phyloP scores from a whole-genome alignment of 192 early-diverging fungal species.

The Chytriomyces sp. region DNA sequence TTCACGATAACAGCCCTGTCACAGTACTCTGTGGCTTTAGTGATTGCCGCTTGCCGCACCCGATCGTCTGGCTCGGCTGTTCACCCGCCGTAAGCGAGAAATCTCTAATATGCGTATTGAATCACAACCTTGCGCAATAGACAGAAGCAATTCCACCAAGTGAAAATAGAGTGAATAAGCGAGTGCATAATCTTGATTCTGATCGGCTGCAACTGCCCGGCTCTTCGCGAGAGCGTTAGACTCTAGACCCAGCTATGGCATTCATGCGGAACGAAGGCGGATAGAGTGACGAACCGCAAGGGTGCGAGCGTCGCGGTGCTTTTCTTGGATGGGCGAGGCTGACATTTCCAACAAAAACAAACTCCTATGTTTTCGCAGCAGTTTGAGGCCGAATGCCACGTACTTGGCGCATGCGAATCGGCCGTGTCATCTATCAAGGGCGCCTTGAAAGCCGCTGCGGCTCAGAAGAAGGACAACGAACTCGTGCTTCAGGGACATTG shows the following conservation, averaged over 20 bases:
- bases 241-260: neutral
- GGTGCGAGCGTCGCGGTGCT: too few species aligned
- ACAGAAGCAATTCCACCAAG: constrained; percentile 5
- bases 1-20: constrained; percentile 1
- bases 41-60: neutral
- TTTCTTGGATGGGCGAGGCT: too few species aligned
- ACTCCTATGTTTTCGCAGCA: constrained; percentile 24
- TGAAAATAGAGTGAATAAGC: constrained; percentile 16
- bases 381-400: constrained; percentile 17
- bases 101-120: neutral
- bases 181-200: neutral
- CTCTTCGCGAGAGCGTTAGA: neutral
- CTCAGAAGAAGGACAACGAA: constrained; percentile 2
- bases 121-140: constrained; percentile 11
- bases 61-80: constrained; percentile 7
- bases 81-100: neutral
- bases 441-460: neutral
- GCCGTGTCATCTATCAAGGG: neutral
- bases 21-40: constrained; percentile 8
- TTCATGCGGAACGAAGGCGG: neutral
- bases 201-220: neutral
- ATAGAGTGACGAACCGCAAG: too few species aligned
- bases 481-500: constrained; percentile 24
- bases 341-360: too few species aligned
- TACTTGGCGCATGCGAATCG: constrained; percentile 11